These are phyloP conservation scores for Solanum neorickii DNA, from an alignment of 257 asterid genomes.

Conservation along the genomic window DNA sequence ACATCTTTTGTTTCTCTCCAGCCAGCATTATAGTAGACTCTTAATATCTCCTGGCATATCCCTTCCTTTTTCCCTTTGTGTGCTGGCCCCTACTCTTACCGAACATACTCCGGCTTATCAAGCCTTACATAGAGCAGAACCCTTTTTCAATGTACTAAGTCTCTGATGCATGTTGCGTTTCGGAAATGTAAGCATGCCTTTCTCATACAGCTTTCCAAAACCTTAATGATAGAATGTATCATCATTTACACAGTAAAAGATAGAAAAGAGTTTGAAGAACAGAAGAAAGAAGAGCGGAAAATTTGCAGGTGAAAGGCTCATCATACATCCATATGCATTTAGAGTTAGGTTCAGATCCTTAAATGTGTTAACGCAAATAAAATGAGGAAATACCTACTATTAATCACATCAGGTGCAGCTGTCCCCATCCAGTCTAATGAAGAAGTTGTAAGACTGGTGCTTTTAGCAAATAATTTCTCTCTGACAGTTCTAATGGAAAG, in stretches of 20 bases:
- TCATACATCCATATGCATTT: neutral
- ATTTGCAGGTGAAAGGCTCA: neutral
- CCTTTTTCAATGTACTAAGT: neutral
- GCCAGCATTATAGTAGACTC: neutral
- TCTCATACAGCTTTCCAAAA: neutral
- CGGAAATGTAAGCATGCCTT: neutral
- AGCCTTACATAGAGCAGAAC: neutral
- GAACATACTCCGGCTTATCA: neutral
- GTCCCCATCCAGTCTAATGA: slow-evolving; percentile 95
- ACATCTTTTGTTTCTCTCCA: neutral
- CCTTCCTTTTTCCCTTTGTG: neutral
- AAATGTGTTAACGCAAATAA: neutral
- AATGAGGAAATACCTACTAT: slow-evolving; percentile 47
- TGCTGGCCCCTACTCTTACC: neutral
- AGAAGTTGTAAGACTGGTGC: slow-evolving; percentile 25
- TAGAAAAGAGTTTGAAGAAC: neutral
- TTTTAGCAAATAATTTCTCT: slow-evolving; percentile 23
- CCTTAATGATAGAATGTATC: neutral
- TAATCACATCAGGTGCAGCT: slow-evolving; percentile 63
- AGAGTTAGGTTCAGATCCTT: neutral
- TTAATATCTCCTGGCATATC: neutral
- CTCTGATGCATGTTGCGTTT: neutral
- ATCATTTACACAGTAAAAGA: neutral
- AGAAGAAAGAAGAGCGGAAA: neutral
- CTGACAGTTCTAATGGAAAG: slow-evolving; percentile 23